A percentile compares a stretch with the other conserved stretches of the same genome.
Evolutionary conservation across 176 grass and related monocot genomes (phyloP).

Genomic region (Canna indica): DNA sequence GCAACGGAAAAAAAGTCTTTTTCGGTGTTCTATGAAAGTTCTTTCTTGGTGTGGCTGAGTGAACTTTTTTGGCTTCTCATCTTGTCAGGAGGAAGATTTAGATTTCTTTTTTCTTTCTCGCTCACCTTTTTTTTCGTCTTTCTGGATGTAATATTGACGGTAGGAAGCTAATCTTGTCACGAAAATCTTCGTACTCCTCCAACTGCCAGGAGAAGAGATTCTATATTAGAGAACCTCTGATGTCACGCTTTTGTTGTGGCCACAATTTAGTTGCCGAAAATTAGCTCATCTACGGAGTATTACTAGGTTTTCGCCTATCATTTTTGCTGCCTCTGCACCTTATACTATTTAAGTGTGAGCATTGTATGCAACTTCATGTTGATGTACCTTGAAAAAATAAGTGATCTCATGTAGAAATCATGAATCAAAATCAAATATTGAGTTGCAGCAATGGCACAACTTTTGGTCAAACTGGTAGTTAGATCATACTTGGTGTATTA

Average conservation of each 20-base stretch:
- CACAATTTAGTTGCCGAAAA: background rate
- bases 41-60: background rate
- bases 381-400: background rate
- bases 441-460: background rate
- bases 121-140: background rate
- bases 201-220: background rate
- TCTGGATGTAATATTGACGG: background rate
- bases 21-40: background rate
- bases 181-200: background rate
- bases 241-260: background rate
- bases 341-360: background rate
- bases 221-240: background rate
- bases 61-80: background rate
- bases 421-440: background rate
- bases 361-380: background rate
- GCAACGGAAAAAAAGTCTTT: background rate
- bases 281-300: background rate
- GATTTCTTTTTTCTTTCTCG: background rate
- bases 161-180: background rate
- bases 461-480: background rate
- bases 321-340: background rate
- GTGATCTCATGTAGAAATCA: background rate
- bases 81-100: background rate
- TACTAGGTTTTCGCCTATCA: background rate
- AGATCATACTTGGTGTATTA: background rate